A percentile compares a stretch with the other conserved stretches of the same genome.
phyloP scores from a whole-genome alignment of 2,329 filamentous ascomycete genomes.

The Hypoxylon sp. region DNA sequence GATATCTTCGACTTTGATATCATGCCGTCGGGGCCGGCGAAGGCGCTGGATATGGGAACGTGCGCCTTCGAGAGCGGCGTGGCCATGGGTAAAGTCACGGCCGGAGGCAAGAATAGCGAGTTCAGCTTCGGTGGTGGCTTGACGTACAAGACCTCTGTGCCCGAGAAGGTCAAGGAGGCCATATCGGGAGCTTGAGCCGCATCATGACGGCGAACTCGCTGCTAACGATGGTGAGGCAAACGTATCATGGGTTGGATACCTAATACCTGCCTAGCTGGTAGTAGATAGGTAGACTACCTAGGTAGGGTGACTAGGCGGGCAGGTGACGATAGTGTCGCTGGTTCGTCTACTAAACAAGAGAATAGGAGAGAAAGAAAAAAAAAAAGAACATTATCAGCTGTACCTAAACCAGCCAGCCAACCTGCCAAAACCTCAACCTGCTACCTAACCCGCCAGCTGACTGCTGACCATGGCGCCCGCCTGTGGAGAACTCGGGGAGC shows the following conservation, averaged over 20 bases:
- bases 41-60: constrained; percentile 67
- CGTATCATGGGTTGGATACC: too few species aligned
- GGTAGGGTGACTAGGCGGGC: too few species aligned
- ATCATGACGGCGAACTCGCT: neutral
- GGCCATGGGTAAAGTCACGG: constrained; percentile 53
- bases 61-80: constrained; percentile 70
- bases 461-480: too few species aligned
- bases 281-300: too few species aligned
- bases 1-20: constrained; percentile 98
- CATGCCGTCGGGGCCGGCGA: constrained; percentile 66
- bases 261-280: neutral
- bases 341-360: too few species aligned
- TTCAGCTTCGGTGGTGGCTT: constrained; percentile 60
- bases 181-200: constrained; percentile 26
- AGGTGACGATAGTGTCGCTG: too few species aligned
- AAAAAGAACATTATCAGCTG: neutral
- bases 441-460: too few species aligned
- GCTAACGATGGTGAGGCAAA: too few species aligned
- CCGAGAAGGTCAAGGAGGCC: constrained; percentile 32
- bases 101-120: constrained; percentile 57
- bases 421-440: too few species aligned
- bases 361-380: too few species aligned
- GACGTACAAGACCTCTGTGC: constrained; percentile 52
- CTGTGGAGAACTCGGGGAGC: neutral
- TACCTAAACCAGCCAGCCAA: neutral